Evolutionary conservation across 345 rosid genomes (phyloP).

Genomic region (Gossypium arboreum): DNA sequence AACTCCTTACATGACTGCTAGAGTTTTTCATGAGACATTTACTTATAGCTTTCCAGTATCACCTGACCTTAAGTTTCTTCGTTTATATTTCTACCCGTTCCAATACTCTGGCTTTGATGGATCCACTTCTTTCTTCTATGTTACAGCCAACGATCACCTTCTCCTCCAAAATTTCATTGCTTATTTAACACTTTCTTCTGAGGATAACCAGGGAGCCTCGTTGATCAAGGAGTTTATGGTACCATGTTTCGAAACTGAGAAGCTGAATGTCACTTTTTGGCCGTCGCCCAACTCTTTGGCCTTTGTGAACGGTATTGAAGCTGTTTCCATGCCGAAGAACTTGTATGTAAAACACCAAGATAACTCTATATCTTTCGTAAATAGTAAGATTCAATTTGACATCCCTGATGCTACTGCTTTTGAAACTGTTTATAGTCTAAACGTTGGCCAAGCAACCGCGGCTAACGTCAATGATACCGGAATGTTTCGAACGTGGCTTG

Average conservation of each 20-base stretch:
- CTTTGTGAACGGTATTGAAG: too few species aligned
- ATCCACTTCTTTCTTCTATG: conserved; percentile 21
- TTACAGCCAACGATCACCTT: conserved; percentile 9
- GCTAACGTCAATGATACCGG: conserved; percentile 24
- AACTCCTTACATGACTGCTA: conserved; percentile 18
- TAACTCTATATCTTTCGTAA: conserved; percentile 8
- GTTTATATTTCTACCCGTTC: conserved; percentile 14
- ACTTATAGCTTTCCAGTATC: conserved; percentile 23
- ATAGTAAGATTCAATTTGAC: background rate
- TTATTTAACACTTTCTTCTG: background rate
- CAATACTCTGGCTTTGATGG: conserved; percentile 2
- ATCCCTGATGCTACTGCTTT: background rate
- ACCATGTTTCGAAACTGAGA: too few species aligned
- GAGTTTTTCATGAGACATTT: conserved; percentile 15
- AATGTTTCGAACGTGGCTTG: conserved; percentile 30
- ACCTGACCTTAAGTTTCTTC: background rate
- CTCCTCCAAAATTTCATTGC: conserved; percentile 31
- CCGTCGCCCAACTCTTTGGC: too few species aligned
- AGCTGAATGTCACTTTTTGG: too few species aligned
- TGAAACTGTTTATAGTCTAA: too few species aligned
- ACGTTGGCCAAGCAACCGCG: too few species aligned
- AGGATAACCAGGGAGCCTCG: background rate
- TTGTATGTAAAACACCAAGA: too few species aligned
- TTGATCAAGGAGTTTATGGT: conserved; percentile 3
- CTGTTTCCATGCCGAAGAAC: too few species aligned